A percentile compares a stretch with the other conserved stretches of the same genome.
These are phyloP conservation scores for Acmispon strigosus DNA, from an alignment of 306 rosid species.

Conservation along the genomic window DNA sequence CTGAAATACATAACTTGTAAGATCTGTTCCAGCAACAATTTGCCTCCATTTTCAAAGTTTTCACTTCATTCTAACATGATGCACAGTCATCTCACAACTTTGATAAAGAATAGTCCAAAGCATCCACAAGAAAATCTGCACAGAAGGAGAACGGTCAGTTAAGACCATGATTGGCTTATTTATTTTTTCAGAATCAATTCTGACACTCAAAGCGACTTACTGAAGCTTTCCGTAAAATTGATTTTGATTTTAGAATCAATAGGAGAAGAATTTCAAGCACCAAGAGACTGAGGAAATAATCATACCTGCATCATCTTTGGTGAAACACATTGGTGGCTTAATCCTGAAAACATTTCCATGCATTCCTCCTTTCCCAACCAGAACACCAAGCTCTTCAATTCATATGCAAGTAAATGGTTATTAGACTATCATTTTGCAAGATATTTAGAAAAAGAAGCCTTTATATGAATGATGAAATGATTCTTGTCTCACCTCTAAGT, in stretches of 20 bases:
- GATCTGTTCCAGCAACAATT: not conserved
- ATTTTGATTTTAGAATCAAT: no score
- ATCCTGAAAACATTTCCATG: slow-evolving; percentile 86
- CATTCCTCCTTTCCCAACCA: slow-evolving; percentile 84
- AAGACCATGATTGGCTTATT: no score
- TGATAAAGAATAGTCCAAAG: slow-evolving; percentile 68
- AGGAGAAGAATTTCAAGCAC: no score
- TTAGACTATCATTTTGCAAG: slow-evolving; percentile 8
- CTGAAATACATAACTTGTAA: not conserved
- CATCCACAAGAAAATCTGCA: slow-evolving; percentile 94
- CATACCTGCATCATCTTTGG: slow-evolving; percentile 82
- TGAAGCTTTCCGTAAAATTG: no score
- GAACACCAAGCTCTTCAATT: slow-evolving; percentile 69
- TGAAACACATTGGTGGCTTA: slow-evolving; percentile 92
- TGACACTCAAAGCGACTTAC: no score
- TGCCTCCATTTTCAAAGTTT: not conserved
- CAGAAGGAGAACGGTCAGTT: not conserved
- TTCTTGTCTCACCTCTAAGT: slow-evolving; percentile 59
- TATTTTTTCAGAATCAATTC: no score
- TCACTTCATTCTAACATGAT: slow-evolving; percentile 7
- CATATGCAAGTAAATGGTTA: slow-evolving; percentile 14
- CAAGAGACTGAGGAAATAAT: not conserved
- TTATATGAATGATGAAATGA: slow-evolving; percentile 1
- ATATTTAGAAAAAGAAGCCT: not conserved
- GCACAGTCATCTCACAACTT: slow-evolving; percentile 41